Percentiles rank a stretch among this genome's conserved stretches.
These are phyloP conservation scores for Chrysoporthe puriensis DNA, from an alignment of 2,329 filamentous ascomycete species.

Conservation along the genomic window DNA sequence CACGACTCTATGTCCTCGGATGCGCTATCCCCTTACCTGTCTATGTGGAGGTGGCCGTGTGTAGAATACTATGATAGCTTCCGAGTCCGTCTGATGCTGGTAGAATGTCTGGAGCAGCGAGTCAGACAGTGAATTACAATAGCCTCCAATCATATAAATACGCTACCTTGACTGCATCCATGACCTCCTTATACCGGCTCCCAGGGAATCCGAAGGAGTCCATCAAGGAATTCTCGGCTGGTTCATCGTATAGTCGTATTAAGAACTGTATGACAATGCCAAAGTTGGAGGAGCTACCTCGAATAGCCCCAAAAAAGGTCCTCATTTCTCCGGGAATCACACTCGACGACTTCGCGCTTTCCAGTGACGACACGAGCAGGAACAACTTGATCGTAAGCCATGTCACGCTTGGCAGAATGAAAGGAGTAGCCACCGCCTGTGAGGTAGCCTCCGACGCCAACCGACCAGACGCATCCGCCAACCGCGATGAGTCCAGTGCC, in stretches of 20 bases:
- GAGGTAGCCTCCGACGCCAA: slow-evolving; percentile 26
- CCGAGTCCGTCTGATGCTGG: slow-evolving; percentile 5
- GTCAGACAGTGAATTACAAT: not conserved
- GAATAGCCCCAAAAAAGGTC: slow-evolving; percentile 31
- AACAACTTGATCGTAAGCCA: slow-evolving; percentile 27
- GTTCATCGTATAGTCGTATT: slow-evolving; percentile 10
- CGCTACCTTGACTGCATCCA: slow-evolving; percentile 1
- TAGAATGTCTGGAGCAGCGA: not conserved
- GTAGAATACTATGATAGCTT: slow-evolving; percentile 7
- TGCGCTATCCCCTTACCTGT: not conserved
- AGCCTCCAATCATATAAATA: not conserved
- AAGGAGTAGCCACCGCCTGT: slow-evolving; percentile 28
- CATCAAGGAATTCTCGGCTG: slow-evolving; percentile 2
- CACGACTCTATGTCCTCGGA: no score
- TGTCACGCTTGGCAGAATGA: slow-evolving; percentile 25
- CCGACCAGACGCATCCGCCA: slow-evolving; percentile 27
- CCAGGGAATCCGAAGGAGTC: slow-evolving; percentile 2
- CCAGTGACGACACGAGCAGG: slow-evolving; percentile 17
- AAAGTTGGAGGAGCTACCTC: slow-evolving; percentile 32
- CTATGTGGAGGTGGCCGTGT: slow-evolving; percentile 3
- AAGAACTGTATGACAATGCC: slow-evolving; percentile 38
- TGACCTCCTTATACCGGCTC: not conserved
- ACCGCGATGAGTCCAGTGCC: slow-evolving; percentile 25
- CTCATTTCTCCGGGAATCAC: slow-evolving; percentile 14
- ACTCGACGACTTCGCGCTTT: slow-evolving; percentile 9